phyloP scores from a whole-genome alignment of 2,329 filamentous ascomycete species.

The Hymenoscyphus infarciens region DNA sequence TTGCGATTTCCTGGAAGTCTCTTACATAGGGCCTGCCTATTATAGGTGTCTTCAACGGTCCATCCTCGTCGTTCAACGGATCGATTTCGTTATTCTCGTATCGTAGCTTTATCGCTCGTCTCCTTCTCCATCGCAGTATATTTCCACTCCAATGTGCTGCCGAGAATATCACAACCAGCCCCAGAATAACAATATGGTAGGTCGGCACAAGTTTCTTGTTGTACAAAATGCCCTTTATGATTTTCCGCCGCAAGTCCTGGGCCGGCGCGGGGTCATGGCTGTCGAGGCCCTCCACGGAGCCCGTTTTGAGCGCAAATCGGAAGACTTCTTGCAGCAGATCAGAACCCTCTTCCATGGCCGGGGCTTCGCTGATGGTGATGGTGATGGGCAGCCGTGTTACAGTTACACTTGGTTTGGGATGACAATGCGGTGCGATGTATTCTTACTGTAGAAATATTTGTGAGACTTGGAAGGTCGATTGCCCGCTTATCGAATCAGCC shows the following conservation, averaged over 20 bases:
- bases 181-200: slow-evolving; percentile 28
- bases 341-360: slow-evolving; percentile 21
- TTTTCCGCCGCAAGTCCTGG: slow-evolving; percentile 18
- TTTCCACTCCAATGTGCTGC: slow-evolving; percentile 25
- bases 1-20: slow-evolving; percentile 17
- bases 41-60: neutral
- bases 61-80: neutral
- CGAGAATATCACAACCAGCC: slow-evolving; percentile 22
- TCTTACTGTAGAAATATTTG: neutral
- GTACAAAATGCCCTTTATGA: slow-evolving; percentile 25
- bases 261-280: slow-evolving; percentile 15
- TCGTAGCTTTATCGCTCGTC: slow-evolving; percentile 14
- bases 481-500: neutral
- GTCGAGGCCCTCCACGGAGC: slow-evolving; percentile 8
- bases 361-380: slow-evolving; percentile 1
- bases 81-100: neutral
- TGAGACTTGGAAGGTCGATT: neutral
- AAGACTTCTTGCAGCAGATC: slow-evolving; percentile 27
- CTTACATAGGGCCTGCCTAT: neutral
- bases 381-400: slow-evolving; percentile 1
- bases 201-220: slow-evolving; percentile 27
- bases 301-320: slow-evolving; percentile 21
- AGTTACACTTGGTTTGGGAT: slow-evolving; percentile 5
- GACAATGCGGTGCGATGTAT: neutral
- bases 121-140: slow-evolving; percentile 22